Percentiles rank a stretch among this genome's conserved stretches.
Evolutionary conservation across 1,139 yeast genomes (phyloP).

Genomic region (Candida tropicalis): DNA sequence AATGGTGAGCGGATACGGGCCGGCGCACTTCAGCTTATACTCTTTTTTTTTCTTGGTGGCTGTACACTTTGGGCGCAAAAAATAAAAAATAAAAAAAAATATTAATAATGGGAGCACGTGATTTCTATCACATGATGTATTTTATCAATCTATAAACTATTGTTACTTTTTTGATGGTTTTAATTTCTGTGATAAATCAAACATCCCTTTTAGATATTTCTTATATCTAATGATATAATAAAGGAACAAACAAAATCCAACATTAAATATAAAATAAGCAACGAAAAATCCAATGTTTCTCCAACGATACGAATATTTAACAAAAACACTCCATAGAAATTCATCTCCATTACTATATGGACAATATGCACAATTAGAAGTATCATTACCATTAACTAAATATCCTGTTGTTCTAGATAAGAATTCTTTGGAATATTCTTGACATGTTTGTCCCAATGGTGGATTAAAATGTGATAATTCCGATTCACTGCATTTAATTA

Average conservation of each 20-base stretch:
- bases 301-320: slow-evolving; percentile 55
- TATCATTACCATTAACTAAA: slow-evolving; percentile 52
- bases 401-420: slow-evolving; percentile 47
- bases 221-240: slow-evolving; percentile 25
- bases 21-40: too few species aligned
- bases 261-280: slow-evolving; percentile 58
- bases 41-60: too few species aligned
- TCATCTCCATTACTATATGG: slow-evolving; percentile 54
- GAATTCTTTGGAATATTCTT: slow-evolving; percentile 42
- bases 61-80: too few species aligned
- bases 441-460: slow-evolving; percentile 63
- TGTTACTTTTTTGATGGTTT: too few species aligned
- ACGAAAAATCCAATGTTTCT: slow-evolving; percentile 65
- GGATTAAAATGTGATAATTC: slow-evolving; percentile 60
- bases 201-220: slow-evolving; percentile 14
- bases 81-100: too few species aligned
- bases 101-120: too few species aligned
- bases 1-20: too few species aligned
- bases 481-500: slow-evolving; percentile 52
- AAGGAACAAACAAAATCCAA: slow-evolving; percentile 26
- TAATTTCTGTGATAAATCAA: too few species aligned
- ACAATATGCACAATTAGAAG: slow-evolving; percentile 63
- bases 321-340: slow-evolving; percentile 47
- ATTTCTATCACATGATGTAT: too few species aligned
- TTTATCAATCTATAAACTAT: too few species aligned